These are phyloP conservation scores for Primulina tabacum DNA, from an alignment of 257 asterid genomes.

Conservation along the genomic window DNA sequence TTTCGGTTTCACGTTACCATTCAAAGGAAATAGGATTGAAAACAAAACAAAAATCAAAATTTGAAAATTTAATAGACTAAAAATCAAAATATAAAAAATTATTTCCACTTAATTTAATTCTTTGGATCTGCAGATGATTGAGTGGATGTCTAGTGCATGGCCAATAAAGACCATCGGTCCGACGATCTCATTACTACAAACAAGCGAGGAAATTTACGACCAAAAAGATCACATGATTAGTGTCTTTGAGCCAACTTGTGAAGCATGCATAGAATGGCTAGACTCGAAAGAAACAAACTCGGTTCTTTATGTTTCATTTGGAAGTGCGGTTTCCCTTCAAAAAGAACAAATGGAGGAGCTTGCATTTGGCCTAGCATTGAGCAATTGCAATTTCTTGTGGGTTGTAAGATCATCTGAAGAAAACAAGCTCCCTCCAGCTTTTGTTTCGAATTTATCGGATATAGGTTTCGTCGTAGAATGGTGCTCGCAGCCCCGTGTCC, in stretches of 20 bases:
- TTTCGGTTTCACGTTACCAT: too few species aligned
- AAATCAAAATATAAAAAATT: too few species aligned
- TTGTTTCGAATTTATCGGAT: conserved; percentile 12
- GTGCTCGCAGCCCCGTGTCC: conserved; percentile 42
- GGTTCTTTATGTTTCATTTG: conserved; percentile 34
- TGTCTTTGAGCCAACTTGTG: conserved; percentile 27
- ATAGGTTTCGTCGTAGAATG: conserved; percentile 39
- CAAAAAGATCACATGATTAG: conserved; percentile 12
- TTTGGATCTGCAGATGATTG: conserved; percentile 15
- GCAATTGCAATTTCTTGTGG: conserved; percentile 31
- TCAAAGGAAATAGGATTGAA: too few species aligned
- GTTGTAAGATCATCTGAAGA: conserved; percentile 38
- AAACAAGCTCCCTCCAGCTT: conserved; percentile 31
- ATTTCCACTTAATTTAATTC: too few species aligned
- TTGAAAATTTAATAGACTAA: too few species aligned
- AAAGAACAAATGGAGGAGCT: conserved; percentile 44
- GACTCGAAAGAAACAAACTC: conserved; percentile 20
- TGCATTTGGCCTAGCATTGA: conserved; percentile 25
- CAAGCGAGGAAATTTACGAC: not conserved
- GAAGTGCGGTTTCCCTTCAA: conserved; percentile 27
- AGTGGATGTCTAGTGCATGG: conserved; percentile 33
- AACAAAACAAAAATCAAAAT: too few species aligned
- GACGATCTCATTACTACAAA: conserved; percentile 13
- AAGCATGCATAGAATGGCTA: conserved; percentile 31
- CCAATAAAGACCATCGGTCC: conserved; percentile 34